Evolutionary conservation across 1,284 basidiomycete species (phyloP), one percentile per base, ranked within the genome.

Genomic region (Leccinum fuscescens): DNA sequence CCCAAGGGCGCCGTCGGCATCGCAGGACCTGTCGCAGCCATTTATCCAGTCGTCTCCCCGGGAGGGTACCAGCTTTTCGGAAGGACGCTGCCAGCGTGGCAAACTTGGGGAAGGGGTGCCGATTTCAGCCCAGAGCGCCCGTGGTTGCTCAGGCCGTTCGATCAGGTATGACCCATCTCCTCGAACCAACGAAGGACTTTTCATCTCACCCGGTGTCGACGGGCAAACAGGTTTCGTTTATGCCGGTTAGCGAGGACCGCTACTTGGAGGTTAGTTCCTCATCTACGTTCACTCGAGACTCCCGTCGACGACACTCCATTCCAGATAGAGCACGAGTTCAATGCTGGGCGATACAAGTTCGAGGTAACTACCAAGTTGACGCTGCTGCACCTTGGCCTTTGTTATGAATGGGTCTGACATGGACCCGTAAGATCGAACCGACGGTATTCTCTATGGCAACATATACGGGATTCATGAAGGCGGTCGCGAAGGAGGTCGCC

Each of bases 11-110:
- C 88, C 0, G 78, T 89, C 33, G 85, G 87, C 0, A 82, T 87
- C 29, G 82, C 85, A 2, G 85, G 86, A 2, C 76, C 82, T 0
- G 82, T 85, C 11, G 80, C 81, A 4, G 84, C 83, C 3, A 88
- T 89, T 60, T 90, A 89, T 65, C 88, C 86, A 0, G 78, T 87
- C 49, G 83, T 84, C 57, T 86, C 82, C 3, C 86, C 86, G 0
- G 86, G 86, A 20, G 85, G 86, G 0, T 89, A 88, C 69, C 86
- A 87, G 66, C 74, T 88, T 3, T 86, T 80, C 64, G 88, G 81
- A 1, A 74, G 82, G 15, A 83, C 85, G 2, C 69, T 88, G 1
- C 82, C 86, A 3, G 75, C 80, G 0, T 88, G 86, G 86, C 79
- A 85, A 55, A 81, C 85, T 0, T 86, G 84, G 84, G 83, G 85